Conservation (phyloP, 2,329 filamentous ascomycete species). For the Aspergillus candidus region DNA sequence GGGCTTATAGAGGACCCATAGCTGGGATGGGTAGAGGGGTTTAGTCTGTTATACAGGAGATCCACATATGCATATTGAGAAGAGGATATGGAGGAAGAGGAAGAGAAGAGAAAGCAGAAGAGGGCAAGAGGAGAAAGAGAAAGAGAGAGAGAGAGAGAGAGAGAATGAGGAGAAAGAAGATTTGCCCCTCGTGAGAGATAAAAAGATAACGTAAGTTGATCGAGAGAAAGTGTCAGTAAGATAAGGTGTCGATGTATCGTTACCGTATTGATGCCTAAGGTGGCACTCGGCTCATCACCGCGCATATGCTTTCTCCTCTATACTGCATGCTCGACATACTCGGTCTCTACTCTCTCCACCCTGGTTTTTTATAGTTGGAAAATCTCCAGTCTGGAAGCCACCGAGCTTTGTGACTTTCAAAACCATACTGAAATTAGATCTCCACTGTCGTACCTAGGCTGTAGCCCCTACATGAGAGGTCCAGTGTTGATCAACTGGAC, state of each 20-base stretch:
- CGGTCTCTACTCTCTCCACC: too few relatives aligned
- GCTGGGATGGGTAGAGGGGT: too few relatives aligned
- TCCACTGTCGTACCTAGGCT: background rate
- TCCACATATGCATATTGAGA: background rate
- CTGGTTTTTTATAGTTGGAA: too few relatives aligned
- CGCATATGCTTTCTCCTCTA: too few relatives aligned
- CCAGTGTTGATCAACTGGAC: background rate
- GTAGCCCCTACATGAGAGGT: background rate
- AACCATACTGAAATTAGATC: background rate
- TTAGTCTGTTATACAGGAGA: background rate
- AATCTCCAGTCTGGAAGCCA: too few relatives aligned
- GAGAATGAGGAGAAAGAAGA: background rate
- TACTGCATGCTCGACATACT: too few relatives aligned
- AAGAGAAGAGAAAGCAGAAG: background rate
- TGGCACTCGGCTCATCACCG: too few relatives aligned
- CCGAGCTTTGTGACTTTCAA: too few relatives aligned
- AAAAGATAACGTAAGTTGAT: too few relatives aligned
- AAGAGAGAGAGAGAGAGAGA: background rate
- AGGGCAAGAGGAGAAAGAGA: background rate
- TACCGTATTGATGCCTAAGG: too few relatives aligned
- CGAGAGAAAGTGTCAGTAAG: too few relatives aligned
- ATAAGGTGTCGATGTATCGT: too few relatives aligned
- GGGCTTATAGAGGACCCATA: background rate
- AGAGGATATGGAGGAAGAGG: background rate
- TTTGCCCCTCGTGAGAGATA: constrained; percentile 1